Evolutionary conservation across 1,284 basidiomycete genomes (phyloP).

Genomic region (Ustilago tritici): DNA sequence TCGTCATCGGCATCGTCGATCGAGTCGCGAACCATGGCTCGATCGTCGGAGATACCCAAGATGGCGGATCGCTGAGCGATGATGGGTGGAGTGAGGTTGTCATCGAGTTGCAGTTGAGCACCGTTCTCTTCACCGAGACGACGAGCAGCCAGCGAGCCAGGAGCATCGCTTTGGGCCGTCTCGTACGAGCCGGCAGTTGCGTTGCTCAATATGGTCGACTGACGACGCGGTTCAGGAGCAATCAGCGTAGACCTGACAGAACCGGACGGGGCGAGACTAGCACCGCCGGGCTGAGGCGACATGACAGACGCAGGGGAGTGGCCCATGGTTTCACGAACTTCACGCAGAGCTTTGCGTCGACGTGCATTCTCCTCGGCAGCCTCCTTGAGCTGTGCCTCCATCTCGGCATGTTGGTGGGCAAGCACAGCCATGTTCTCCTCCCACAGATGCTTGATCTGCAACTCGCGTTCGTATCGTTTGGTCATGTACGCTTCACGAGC

Average conservation of each 20-base stretch:
- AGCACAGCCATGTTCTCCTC: constrained; percentile 90
- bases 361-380: constrained; percentile 70
- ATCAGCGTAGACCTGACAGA: constrained; percentile 15
- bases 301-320: constrained; percentile 67
- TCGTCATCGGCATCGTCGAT: constrained; percentile 90
- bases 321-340: constrained; percentile 64
- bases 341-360: constrained; percentile 70
- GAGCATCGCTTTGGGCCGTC: constrained; percentile 16
- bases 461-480: constrained; percentile 78
- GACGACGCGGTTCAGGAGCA: constrained; percentile 20
- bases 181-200: constrained; percentile 18
- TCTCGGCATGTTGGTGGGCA: constrained; percentile 84
- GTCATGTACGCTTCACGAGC: constrained; percentile 82
- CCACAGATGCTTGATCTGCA: constrained; percentile 80
- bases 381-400: constrained; percentile 80
- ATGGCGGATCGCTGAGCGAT: constrained; percentile 30
- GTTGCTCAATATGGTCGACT: constrained; percentile 28
- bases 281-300: constrained; percentile 20
- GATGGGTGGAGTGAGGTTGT: constrained; percentile 33
- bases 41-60: constrained; percentile 35
- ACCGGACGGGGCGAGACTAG: constrained; percentile 16
- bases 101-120: constrained; percentile 40
- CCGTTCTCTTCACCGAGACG: constrained; percentile 40
- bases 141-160: constrained; percentile 39
- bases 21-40: constrained; percentile 31